These are phyloP conservation scores for Trichoderma aggressivum DNA, from an alignment of 2,329 filamentous ascomycete species.

Conservation along the genomic window DNA sequence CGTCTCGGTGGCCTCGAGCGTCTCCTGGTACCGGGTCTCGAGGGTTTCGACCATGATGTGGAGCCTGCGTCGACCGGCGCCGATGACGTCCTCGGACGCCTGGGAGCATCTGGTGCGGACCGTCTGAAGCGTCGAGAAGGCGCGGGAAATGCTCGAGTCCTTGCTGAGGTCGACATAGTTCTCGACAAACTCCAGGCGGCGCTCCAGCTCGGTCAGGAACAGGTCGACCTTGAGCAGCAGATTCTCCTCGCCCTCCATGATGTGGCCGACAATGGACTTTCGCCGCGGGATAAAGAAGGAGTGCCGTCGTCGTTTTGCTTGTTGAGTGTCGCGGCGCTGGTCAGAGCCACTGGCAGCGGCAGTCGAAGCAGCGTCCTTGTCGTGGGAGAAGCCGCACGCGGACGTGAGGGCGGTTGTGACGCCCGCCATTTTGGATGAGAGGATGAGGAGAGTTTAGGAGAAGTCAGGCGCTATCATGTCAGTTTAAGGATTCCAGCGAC, in stretches of 20 bases:
- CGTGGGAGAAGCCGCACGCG: constrained; percentile 34
- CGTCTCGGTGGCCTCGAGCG: constrained; percentile 77
- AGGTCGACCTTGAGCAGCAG: constrained; percentile 67
- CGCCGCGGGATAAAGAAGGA: constrained; percentile 57
- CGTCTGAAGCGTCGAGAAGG: constrained; percentile 80
- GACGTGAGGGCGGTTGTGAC: constrained; percentile 39
- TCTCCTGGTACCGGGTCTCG: constrained; percentile 83
- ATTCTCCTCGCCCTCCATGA: constrained; percentile 61
- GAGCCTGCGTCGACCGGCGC: constrained; percentile 76
- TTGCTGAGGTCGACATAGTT: constrained; percentile 79
- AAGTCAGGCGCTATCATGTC: not conserved
- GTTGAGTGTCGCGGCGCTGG: constrained; percentile 29
- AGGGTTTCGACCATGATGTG: constrained; percentile 91
- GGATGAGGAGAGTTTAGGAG: constrained; percentile 15
- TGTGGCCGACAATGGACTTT: constrained; percentile 56
- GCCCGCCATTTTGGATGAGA: constrained; percentile 32
- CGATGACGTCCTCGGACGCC: constrained; percentile 85
- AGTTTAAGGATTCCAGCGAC: not conserved
- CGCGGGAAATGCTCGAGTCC: constrained; percentile 78
- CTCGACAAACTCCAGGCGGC: constrained; percentile 83
- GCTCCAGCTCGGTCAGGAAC: constrained; percentile 81
- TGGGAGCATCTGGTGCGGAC: constrained; percentile 86
- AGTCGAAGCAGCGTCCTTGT: constrained; percentile 32
- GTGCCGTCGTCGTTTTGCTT: constrained; percentile 47
- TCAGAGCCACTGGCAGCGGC: constrained; percentile 43